Conservation (phyloP, 306 rosid genomes). For the Castanea crenata region DNA sequence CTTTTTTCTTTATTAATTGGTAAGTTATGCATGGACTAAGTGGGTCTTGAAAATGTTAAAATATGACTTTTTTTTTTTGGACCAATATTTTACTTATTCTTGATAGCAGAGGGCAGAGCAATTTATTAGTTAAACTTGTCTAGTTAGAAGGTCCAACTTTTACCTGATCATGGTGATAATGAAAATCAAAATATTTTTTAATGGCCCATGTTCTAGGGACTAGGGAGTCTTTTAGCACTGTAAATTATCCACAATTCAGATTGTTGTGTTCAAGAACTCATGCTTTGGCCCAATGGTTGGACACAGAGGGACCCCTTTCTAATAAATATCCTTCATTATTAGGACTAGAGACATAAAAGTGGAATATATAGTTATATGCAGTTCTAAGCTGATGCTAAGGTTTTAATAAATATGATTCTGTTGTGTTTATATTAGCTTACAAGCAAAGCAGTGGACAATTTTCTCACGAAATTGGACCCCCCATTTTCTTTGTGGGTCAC, state of each 20-base stretch:
- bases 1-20: too few relatives aligned
- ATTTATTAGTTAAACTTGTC: not conserved
- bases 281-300: not conserved
- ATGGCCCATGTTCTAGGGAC: not conserved
- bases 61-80: not conserved
- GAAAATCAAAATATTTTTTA: not conserved
- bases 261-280: not conserved
- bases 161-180: not conserved
- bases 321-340: not conserved
- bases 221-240: not conserved
- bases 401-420: slow-evolving; percentile 15
- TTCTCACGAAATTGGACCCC: slow-evolving; percentile 39
- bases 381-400: not conserved
- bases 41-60: not conserved
- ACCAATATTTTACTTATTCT: not conserved
- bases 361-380: not conserved
- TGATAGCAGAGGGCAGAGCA: not conserved
- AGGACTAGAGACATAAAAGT: not conserved
- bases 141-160: not conserved
- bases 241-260: not conserved
- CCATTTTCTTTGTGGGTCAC: slow-evolving; percentile 65
- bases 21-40: too few relatives aligned
- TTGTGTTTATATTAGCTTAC: slow-evolving; percentile 58
- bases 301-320: not conserved
- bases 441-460: slow-evolving; percentile 56